Conservation (phyloP, 768 basidiomycete species). For the Neoboletus brunneissimus region DNA sequence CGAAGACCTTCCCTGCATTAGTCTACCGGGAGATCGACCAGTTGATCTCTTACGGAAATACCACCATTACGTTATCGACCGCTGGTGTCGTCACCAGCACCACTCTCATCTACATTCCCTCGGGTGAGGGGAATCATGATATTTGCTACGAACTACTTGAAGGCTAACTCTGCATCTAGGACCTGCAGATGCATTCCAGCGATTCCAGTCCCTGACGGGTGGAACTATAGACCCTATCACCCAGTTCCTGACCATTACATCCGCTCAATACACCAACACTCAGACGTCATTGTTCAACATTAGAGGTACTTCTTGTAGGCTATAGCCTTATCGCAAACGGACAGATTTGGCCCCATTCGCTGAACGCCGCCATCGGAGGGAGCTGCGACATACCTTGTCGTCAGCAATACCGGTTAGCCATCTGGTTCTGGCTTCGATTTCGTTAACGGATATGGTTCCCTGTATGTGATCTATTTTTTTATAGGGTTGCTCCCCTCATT, state of each 20-base stretch:
- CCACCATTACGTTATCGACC: conserved; percentile 19
- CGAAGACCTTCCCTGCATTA: conserved; percentile 21
- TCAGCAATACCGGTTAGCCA: conserved; percentile 14
- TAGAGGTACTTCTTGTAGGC: conserved; percentile 7
- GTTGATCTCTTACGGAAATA: conserved; percentile 27
- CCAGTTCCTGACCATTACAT: conserved; percentile 26
- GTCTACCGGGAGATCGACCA: conserved; percentile 34
- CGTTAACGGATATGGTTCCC: conserved; percentile 14
- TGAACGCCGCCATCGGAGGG: conserved; percentile 30
- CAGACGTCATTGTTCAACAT: conserved; percentile 27
- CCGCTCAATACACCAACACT: conserved; percentile 22
- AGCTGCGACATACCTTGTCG: conserved; percentile 26
- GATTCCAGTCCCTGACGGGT: conserved; percentile 26
- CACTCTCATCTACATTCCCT: conserved; percentile 23
- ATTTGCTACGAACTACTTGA: neutral
- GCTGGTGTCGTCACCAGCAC: conserved; percentile 36
- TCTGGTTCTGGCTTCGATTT: conserved; percentile 19
- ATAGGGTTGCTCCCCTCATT: neutral
- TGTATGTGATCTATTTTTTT: conserved; percentile 1
- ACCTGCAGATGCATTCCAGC: conserved; percentile 21
- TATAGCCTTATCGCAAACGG: conserved; percentile 21
- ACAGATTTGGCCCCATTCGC: conserved; percentile 34
- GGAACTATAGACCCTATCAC: conserved; percentile 22
- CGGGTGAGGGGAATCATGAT: conserved; percentile 11
- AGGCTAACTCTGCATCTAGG: neutral